A percentile compares a stretch with the other conserved stretches of the same genome.
Conservation (phyloP, 2,329 filamentous ascomycete species). For the Ceratocystis papillata region DNA sequence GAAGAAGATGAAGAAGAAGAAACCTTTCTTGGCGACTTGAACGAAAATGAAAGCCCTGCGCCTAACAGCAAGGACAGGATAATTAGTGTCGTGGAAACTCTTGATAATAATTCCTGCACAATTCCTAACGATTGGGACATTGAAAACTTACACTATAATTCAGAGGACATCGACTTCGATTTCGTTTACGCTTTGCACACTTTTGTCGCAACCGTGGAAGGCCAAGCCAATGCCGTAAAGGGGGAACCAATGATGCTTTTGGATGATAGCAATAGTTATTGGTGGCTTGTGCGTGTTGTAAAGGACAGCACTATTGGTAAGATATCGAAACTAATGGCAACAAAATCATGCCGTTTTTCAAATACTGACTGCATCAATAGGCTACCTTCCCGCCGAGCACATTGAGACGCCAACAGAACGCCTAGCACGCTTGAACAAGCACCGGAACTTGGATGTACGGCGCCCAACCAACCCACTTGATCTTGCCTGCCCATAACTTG, state of each 20-base stretch:
- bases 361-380: conserved; percentile 38
- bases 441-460: conserved; percentile 90
- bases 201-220: conserved; percentile 94
- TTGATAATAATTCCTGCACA: conserved; percentile 46
- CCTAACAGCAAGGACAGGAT: conserved; percentile 36
- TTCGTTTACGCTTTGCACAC: conserved; percentile 98
- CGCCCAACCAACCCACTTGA: conserved; percentile 17
- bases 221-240: conserved; percentile 95
- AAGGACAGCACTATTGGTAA: conserved; percentile 89
- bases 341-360: conserved; percentile 15
- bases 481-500: background rate
- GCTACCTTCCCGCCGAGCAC: conserved; percentile 92
- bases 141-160: conserved; percentile 71
- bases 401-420: conserved; percentile 97
- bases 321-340: conserved; percentile 24
- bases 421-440: conserved; percentile 87
- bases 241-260: conserved; percentile 97
- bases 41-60: conserved; percentile 31
- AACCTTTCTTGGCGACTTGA: background rate
- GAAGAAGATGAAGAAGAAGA: conserved; percentile 14
- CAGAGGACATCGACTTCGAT: conserved; percentile 99
- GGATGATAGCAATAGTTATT: conserved; percentile 98
- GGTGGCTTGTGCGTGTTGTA: conserved; percentile 95
- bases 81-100: background rate
- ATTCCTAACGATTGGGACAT: conserved; percentile 63